Conservation (phyloP, 495 filamentous ascomycete species). For the Symbiotaphrina buchneri region DNA sequence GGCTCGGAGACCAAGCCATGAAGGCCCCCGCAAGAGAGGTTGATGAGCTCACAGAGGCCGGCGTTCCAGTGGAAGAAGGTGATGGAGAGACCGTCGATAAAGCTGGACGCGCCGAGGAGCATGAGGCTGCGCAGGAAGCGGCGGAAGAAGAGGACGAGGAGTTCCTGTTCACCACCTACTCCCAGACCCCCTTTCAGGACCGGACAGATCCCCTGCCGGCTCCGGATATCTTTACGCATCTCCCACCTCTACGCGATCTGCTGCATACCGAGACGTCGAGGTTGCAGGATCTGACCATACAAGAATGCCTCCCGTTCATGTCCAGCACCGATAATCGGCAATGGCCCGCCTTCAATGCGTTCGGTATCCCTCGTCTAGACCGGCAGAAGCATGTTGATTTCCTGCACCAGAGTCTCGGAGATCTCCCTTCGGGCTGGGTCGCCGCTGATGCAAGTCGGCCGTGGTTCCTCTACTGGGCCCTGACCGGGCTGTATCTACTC, state of each 20-base stretch:
- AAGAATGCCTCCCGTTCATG: slow-evolving; percentile 49
- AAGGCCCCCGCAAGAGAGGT: no score
- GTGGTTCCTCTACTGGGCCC: slow-evolving; percentile 85
- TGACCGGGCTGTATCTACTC: slow-evolving; percentile 47
- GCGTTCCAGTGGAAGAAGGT: no score
- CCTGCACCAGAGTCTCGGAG: slow-evolving; percentile 38
- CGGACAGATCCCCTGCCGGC: slow-evolving; percentile 20
- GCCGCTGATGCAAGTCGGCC: slow-evolving; percentile 63
- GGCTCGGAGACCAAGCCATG: no score
- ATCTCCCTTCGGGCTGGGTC: slow-evolving; percentile 41
- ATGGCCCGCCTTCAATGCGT: slow-evolving; percentile 26
- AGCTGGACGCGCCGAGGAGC: no score
- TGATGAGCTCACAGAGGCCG: no score
- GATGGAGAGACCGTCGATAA: no score
- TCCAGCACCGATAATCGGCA: slow-evolving; percentile 16
- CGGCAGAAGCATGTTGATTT: slow-evolving; percentile 54
- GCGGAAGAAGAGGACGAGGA: no score
- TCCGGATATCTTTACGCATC: slow-evolving; percentile 39
- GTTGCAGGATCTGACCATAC: slow-evolving; percentile 41
- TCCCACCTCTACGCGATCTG: slow-evolving; percentile 39
- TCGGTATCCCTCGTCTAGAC: slow-evolving; percentile 52
- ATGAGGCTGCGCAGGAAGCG: no score
- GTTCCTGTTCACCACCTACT: no score
- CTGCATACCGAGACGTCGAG: slow-evolving; percentile 44
- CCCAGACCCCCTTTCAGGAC: no score